Evolutionary conservation across 169 alveolate genomes (phyloP).

Genomic region (Plasmodium sp.): DNA sequence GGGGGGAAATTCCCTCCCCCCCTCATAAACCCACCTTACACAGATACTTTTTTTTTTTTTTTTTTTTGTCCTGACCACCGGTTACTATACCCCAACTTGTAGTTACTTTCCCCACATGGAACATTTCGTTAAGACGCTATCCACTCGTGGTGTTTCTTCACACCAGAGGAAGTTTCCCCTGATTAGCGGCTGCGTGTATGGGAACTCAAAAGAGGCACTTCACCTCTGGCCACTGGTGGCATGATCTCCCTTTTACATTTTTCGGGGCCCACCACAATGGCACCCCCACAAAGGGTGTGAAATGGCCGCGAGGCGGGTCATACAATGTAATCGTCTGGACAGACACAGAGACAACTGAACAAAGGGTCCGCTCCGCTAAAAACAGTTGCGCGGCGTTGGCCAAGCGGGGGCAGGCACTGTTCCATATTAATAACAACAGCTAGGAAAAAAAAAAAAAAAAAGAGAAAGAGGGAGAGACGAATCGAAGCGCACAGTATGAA

Average conservation of each 20-base stretch:
- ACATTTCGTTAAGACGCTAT: not conserved
- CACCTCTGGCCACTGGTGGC: not conserved
- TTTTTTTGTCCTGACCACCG: not conserved
- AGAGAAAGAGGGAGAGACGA: not conserved
- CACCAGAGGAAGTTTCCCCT: not conserved
- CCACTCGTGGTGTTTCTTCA: not conserved
- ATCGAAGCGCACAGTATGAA: not conserved
- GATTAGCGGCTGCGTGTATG: not conserved
- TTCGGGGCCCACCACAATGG: not conserved
- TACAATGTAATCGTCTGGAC: not conserved
- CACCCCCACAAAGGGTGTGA: not conserved
- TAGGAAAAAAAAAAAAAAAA: not conserved
- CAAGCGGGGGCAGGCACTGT: not conserved
- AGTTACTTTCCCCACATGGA: not conserved
- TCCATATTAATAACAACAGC: not conserved
- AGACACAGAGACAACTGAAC: constrained; percentile 3
- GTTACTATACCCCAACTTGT: not conserved
- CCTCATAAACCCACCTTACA: not conserved
- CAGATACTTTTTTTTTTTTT: not conserved
- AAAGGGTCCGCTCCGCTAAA: not conserved
- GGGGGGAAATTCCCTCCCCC: not conserved
- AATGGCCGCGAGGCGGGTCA: not conserved
- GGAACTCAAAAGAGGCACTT: not conserved
- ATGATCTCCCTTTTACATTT: not conserved
- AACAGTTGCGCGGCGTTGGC: not conserved